These are phyloP conservation scores for Simplicillium sp. DNA, from an alignment of 2,329 filamentous ascomycete species.

Conservation along the genomic window DNA sequence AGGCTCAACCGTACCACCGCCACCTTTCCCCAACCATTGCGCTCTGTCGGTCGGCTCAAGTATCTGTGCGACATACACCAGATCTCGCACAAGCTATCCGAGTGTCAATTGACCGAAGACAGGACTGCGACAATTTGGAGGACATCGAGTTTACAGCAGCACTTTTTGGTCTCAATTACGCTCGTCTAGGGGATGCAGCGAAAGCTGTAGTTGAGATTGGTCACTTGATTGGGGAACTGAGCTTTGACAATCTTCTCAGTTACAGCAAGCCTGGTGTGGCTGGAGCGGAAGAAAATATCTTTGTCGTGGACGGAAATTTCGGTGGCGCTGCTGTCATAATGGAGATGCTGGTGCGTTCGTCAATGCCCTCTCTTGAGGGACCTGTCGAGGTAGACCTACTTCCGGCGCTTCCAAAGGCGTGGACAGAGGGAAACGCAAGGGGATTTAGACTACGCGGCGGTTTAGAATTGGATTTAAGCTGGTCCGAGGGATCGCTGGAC, in stretches of 20 bases:
- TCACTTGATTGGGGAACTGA: conserved; percentile 5
- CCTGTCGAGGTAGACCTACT: conserved; percentile 5
- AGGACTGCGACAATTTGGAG: conserved; percentile 4
- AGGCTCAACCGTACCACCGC: conserved; percentile 6
- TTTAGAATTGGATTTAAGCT: conserved; percentile 2
- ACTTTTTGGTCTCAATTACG: conserved; percentile 6
- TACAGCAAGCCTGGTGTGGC: conserved; percentile 6
- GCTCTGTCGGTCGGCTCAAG: conserved; percentile 5
- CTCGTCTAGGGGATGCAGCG: conserved; percentile 4
- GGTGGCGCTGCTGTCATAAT: conserved; percentile 5
- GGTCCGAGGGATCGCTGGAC: conserved; percentile 2
- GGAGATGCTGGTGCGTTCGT: conserved; percentile 6
- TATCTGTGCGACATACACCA: conserved; percentile 4
- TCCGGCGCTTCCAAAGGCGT: conserved; percentile 4
- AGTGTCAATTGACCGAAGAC: conserved; percentile 5
- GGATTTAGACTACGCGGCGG: conserved; percentile 3
- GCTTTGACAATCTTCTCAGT: conserved; percentile 6
- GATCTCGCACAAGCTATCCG: conserved; percentile 3
- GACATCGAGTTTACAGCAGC: conserved; percentile 7
- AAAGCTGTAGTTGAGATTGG: conserved; percentile 5
- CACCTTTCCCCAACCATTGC: conserved; percentile 7
- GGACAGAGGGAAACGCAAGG: conserved; percentile 3
- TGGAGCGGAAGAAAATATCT: conserved; percentile 4
- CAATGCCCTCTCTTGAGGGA: conserved; percentile 3
- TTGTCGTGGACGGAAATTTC: conserved; percentile 6